Base-by-base conservation (phyloP, 75 land plant genomes). In the Selaginella moellendorffii region DNA sequence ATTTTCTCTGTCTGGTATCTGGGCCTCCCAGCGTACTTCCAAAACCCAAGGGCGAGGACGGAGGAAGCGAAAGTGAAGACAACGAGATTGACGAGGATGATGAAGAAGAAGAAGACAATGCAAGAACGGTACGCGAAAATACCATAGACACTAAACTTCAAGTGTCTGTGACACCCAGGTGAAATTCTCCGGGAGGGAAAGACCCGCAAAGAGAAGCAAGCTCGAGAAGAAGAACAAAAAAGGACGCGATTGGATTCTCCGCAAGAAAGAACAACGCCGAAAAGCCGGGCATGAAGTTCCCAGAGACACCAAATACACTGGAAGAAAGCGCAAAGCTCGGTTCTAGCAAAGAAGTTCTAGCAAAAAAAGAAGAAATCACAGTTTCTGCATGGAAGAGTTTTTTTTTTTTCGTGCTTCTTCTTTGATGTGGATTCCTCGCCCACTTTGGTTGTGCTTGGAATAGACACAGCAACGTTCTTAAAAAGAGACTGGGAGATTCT, bases 241-340 rank as follows among this genome's bases (percentile, higher is more conserved):
- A 68, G 99, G 88, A 26, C 80, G 77, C 27, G 77, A 68, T 25
- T 95, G 99, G 99, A 62, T 95, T 24, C 18, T 95, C 62, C 81
- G 74, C 76, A 89, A 86, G 77, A 90, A 95, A 66, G 97, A 95
- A 59, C 88, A 90, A 59, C 78, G 85, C 77, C 79, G 99, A 61
- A 81, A 67, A 26, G 82, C 79, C 65, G 99, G 99, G 0, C 46
- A 27, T 30, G 65, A 75, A 69, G 97, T 95, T 25, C 99, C 99
- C 20, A 75, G 63, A 14, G 99, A 95, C 54, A 76, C 97, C 1
- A 90, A 84, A 64, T 95, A 89, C 68, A 90, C 97, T 2, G 96
- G 73, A 21, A 77, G 99, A 31, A 95, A 95, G 71, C 73, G 99
- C 26, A 95, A 95, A 70, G 67, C 80, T 18, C 67, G 69, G 0